Percentiles rank a stretch among this genome's conserved stretches.
These are phyloP conservation scores for Mimosa pudica DNA, from an alignment of 306 rosid genomes.

Conservation along the genomic window DNA sequence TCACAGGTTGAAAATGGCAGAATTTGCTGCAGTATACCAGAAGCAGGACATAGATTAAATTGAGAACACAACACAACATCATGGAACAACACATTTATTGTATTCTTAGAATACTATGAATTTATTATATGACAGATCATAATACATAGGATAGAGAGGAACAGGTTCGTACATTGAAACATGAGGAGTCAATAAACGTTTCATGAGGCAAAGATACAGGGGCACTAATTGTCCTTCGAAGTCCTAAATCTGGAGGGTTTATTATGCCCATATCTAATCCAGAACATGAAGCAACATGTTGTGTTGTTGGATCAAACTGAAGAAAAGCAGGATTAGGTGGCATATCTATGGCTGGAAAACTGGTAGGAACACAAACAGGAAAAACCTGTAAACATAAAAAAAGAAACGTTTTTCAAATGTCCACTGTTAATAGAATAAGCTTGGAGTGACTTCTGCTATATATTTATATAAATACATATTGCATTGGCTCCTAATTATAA, in stretches of 20 bases:
- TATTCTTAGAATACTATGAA: neutral
- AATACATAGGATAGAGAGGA: neutral
- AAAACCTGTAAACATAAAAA: slow-evolving; percentile 53
- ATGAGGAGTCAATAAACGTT: slow-evolving; percentile 61
- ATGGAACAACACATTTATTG: neutral
- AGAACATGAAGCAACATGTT: slow-evolving; percentile 60
- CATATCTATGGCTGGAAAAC: slow-evolving; percentile 55
- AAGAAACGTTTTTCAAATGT: slow-evolving; percentile 1
- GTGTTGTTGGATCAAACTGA: slow-evolving; percentile 60
- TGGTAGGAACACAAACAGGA: slow-evolving; percentile 51
- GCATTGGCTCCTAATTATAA: too few species aligned
- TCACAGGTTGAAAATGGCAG: slow-evolving; percentile 65
- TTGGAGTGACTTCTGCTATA: neutral
- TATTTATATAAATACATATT: too few species aligned
- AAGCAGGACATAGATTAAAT: neutral
- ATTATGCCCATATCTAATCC: slow-evolving; percentile 62
- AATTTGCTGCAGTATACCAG: slow-evolving; percentile 51
- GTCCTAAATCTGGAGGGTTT: slow-evolving; percentile 52
- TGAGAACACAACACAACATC: slow-evolving; percentile 7
- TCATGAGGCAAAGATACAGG: slow-evolving; percentile 62
- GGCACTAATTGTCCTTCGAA: slow-evolving; percentile 60
- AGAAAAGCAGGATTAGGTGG: slow-evolving; percentile 53
- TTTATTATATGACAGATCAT: neutral
- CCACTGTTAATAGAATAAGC: neutral
- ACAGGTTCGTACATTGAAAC: slow-evolving; percentile 56